A percentile compares a stretch with the other conserved stretches of the same genome.
Evolutionary conservation across 2,329 filamentous ascomycete genomes (phyloP).

Genomic region (Ceratocystiopsis minuta): DNA sequence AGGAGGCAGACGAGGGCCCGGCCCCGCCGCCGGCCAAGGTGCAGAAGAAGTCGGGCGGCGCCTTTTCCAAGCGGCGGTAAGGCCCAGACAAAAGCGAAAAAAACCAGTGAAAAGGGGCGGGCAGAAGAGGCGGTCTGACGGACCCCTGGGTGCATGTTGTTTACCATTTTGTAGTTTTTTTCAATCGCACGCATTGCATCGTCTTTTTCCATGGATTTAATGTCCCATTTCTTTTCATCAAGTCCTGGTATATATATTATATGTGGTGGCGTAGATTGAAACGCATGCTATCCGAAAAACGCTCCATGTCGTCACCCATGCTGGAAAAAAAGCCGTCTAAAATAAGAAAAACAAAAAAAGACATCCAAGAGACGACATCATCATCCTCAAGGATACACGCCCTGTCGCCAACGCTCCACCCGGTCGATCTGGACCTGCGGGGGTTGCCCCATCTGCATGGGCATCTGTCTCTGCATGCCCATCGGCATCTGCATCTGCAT

Average conservation of each 20-base stretch:
- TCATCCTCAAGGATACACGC: conserved; percentile 10
- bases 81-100: too few relatives aligned
- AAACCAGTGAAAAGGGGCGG: too few relatives aligned
- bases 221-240: too few relatives aligned
- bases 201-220: too few relatives aligned
- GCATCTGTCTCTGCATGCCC: conserved; percentile 2
- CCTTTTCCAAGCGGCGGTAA: conserved; percentile 16
- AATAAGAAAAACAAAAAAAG: neutral
- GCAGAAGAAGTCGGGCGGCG: conserved; percentile 15
- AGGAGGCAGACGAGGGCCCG: conserved; percentile 16
- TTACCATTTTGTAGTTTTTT: too few relatives aligned
- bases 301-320: too few relatives aligned
- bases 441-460: conserved; percentile 1
- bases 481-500: conserved; percentile 4
- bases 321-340: neutral
- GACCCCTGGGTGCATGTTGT: too few relatives aligned
- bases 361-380: neutral
- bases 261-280: too few relatives aligned
- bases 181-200: too few relatives aligned
- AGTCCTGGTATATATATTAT: too few relatives aligned
- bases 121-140: too few relatives aligned
- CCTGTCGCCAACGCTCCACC: conserved; percentile 19
- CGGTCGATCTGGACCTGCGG: conserved; percentile 14
- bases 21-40: conserved; percentile 18
- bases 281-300: too few relatives aligned